Evolutionary conservation across 345 rosid species (phyloP).

Genomic region (Rhodamnia argentea): DNA sequence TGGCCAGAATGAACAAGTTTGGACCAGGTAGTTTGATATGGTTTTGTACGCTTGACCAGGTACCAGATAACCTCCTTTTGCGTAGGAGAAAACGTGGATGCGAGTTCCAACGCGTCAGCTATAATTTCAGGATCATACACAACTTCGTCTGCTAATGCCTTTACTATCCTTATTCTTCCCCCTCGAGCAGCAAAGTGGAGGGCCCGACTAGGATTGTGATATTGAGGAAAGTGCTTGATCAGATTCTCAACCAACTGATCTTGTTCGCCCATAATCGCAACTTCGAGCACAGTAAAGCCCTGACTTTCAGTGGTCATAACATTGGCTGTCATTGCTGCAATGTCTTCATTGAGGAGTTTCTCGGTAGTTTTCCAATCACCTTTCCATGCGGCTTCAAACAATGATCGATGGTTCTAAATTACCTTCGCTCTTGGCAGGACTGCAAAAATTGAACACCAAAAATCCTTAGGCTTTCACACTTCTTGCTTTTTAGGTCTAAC

Average conservation of each 20-base stretch:
- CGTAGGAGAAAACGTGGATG: neutral
- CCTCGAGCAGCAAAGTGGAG: neutral
- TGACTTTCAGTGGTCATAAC: neutral
- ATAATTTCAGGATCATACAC: rapidly evolving
- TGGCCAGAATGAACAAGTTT: neutral
- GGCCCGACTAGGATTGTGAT: neutral
- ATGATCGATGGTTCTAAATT: neutral
- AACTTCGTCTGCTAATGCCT: neutral
- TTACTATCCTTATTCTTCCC: neutral
- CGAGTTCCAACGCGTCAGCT: rapidly evolving
- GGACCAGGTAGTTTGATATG: too few species aligned
- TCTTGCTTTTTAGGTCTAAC: neutral
- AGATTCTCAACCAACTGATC: too few species aligned
- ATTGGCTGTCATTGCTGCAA: rapidly evolving
- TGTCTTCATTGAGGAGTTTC: neutral
- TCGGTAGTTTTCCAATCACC: neutral
- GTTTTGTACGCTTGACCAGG: neutral
- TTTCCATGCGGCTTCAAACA: neutral
- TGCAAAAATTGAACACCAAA: neutral
- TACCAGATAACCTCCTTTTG: neutral
- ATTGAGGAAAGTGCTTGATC: neutral
- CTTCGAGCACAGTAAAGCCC: neutral
- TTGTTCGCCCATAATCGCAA: neutral
- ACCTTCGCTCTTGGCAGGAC: neutral
- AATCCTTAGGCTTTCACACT: neutral